phyloP scores from a whole-genome alignment of 2,329 filamentous ascomycete species.

The Alternaria triticimaculans region DNA sequence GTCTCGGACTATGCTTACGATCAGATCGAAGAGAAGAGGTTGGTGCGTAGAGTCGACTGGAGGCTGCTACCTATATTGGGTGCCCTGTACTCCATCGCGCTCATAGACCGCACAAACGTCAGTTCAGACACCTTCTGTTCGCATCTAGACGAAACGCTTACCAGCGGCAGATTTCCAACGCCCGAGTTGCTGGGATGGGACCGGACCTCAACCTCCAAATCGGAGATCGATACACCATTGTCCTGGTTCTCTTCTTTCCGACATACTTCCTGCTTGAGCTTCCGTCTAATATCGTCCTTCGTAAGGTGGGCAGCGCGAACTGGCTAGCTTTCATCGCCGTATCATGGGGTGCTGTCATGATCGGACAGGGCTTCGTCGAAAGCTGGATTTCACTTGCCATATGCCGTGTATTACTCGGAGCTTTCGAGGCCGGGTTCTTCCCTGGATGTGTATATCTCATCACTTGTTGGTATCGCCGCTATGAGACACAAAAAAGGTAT shows the following conservation, averaged over 20 bases:
- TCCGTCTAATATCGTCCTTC: slow-evolving; percentile 32
- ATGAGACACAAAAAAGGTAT: slow-evolving; percentile 32
- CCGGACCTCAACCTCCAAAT: slow-evolving; percentile 27
- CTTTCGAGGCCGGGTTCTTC: slow-evolving; percentile 37
- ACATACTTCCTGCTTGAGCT: slow-evolving; percentile 33
- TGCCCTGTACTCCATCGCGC: slow-evolving; percentile 47
- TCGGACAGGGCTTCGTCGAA: slow-evolving; percentile 33
- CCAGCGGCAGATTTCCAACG: slow-evolving; percentile 26
- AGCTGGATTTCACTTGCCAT: slow-evolving; percentile 31
- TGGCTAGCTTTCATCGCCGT: slow-evolving; percentile 36
- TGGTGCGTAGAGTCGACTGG: slow-evolving; percentile 44
- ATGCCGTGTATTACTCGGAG: slow-evolving; percentile 31
- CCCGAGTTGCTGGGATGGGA: slow-evolving; percentile 37
- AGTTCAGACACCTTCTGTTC: not conserved
- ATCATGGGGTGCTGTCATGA: slow-evolving; percentile 35
- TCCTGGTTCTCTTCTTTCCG: slow-evolving; percentile 36
- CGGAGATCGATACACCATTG: slow-evolving; percentile 34
- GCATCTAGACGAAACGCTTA: not conserved
- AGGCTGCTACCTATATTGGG: slow-evolving; percentile 50
- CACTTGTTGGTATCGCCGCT: slow-evolving; percentile 36
- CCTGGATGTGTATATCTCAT: slow-evolving; percentile 39
- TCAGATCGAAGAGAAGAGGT: slow-evolving; percentile 24
- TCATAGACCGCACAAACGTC: slow-evolving; percentile 47
- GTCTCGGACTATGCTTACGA: slow-evolving; percentile 16
- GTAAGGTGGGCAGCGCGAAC: slow-evolving; percentile 35